Evolutionary conservation across 768 basidiomycete genomes (phyloP), one percentile per base, ranked within the genome.

Genomic region (Amanita exitialis): DNA sequence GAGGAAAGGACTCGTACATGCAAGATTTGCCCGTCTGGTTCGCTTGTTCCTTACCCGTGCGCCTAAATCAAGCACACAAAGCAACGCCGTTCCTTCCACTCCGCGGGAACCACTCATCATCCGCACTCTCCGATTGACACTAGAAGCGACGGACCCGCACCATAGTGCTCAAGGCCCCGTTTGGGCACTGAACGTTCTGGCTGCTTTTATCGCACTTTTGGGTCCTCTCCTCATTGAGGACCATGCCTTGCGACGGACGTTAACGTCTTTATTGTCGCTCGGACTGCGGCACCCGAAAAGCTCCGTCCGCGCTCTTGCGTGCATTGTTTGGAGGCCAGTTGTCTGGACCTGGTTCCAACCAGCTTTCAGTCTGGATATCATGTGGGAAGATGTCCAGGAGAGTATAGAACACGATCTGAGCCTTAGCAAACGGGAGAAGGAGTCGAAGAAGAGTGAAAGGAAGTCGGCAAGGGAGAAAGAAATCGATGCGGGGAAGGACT

Each of bases 81-180:
- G 52, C n/a, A 38, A 46, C 39, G 44, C 47, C 15, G 27, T 28
- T 41, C 38, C 48, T 49, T 49, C 48, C 36, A 46, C 52, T 20
- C 58, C 62, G 16, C 54, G 53, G 57, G 83, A 85, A 43, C 64
- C 80, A 1, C 32, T 66, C 3, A 82, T 89, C 53, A 62, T 82
- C 34, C 79, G 82, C 45, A 84, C 83, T 1, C 70, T 90, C 4
- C 78, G 83, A 23, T 78, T 78, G 0, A 84, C 82, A 1, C 66
- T 90, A 42, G 64, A 64, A 13, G 69, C 75, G 1, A 62, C 68
- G 3, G 80, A 84, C 5, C 81, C 81, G 2, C 62, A 65, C 5
- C 75, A 82, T 54, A 75, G 76, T 6, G 83, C 86, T 1, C 82
- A 88, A 58, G 86, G 86, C 1, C 86, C 89, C 7, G 80, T 84